Base-by-base conservation (phyloP, 495 filamentous ascomycete species). In the Aspergillus biplanus region DNA sequence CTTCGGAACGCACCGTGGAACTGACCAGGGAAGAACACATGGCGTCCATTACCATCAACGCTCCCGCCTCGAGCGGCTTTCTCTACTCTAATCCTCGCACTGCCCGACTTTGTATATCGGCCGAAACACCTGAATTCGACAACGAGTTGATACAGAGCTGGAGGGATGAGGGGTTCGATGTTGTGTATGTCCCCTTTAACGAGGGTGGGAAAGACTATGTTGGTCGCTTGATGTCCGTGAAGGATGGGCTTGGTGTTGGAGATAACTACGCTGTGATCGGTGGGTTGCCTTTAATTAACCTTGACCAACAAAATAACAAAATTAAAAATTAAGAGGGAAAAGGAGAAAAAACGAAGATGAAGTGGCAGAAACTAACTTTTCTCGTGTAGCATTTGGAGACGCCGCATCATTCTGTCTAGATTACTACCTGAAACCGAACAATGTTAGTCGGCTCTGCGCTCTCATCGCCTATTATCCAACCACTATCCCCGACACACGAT, bases 121-220 rank as follows among this genome's bases (percentile, higher is more conserved):
- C 88, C 6, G 87, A 91, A 65, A 76, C 74, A 12, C 73, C 77
- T 0, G 86, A 88, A 4, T 91, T 90, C 65, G 88, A 90, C 67
- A 58, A 71, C 7, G 70, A 82, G 6, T 85, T 82, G 0, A 60
- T 89, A 33, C 75, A 78, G 16, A 78, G 81, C 33, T 91, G 88
- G 89, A 77, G 78, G 33, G 83, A 84, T 56, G 89, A 92, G 65
- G 89, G 88, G 13, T 91, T 90, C 71, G 73, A 84, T 34, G 86
- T 88, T 4, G 70, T 79, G 3, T 91, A 91, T 64, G 52, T 90
- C 0, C 82, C 87, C 0, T 78, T 86, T 64, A 77, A 81, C 15
- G 69, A 73, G 6, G 82, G 81, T 16, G 83, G 79, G 5, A 83
- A 85, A 57, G 77, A 83, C 4, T 90, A 89, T 66, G 65, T 75